A percentile compares a stretch with the other conserved stretches of the same genome.
Conservation (phyloP, 1,284 basidiomycete species). For the Veloboletus limbatus region DNA sequence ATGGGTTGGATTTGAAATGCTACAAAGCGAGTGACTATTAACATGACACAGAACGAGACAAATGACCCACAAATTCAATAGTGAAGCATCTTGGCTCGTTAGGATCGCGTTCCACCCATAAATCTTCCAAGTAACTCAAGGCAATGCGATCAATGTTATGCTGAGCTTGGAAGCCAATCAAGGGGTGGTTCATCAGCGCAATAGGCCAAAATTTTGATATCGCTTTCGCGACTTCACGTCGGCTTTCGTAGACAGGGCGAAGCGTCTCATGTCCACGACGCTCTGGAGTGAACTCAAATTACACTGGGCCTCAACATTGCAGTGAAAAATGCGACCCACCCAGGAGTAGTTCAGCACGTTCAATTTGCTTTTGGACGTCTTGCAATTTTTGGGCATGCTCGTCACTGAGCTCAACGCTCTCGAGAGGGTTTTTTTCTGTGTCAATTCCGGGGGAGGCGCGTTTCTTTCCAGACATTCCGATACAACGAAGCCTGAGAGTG, state of each 20-base stretch:
- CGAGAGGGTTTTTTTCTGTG: conserved; percentile 62
- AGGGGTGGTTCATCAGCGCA: conserved; percentile 66
- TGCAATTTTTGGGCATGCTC: conserved; percentile 67
- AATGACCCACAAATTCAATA: conserved; percentile 70
- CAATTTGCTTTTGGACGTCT: conserved; percentile 59
- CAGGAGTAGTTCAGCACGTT: conserved; percentile 64
- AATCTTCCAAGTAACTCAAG: conserved; percentile 71
- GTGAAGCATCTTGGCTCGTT: conserved; percentile 70
- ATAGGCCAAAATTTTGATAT: conserved; percentile 79
- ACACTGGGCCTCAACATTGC: background rate
- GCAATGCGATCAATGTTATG: conserved; percentile 71
- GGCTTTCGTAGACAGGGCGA: conserved; percentile 61
- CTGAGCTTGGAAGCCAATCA: conserved; percentile 60
- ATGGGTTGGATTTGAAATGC: conserved; percentile 83
- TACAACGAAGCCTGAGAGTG: conserved; percentile 4
- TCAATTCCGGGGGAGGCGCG: conserved; percentile 72
- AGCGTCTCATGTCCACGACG: conserved; percentile 57
- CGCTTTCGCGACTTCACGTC: conserved; percentile 59
- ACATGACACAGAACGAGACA: background rate
- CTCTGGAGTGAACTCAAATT: conserved; percentile 43
- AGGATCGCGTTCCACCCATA: conserved; percentile 71
- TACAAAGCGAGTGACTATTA: conserved; percentile 30
- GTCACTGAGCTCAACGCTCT: conserved; percentile 62
- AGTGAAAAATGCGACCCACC: conserved; percentile 47
- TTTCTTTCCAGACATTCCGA: conserved; percentile 54